A percentile compares a stretch with the other conserved stretches of the same genome.
These are phyloP conservation scores for Aureobasidium uvarum DNA, from an alignment of 2,329 filamentous ascomycete species.

Conservation along the genomic window DNA sequence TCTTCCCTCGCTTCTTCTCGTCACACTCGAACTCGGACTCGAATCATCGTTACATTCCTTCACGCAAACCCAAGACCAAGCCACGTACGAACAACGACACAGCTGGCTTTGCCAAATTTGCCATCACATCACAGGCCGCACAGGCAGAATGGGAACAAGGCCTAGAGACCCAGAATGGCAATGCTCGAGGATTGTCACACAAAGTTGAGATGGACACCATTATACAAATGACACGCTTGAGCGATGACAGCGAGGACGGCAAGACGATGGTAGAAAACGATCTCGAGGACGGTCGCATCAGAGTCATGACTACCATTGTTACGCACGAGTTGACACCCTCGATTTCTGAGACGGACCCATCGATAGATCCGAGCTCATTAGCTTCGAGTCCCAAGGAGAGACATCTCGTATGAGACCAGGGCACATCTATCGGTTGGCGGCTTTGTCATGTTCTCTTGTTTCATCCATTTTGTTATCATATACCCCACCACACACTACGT, in stretches of 20 bases:
- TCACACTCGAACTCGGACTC: conserved; percentile 4
- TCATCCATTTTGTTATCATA: neutral
- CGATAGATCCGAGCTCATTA: neutral
- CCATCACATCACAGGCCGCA: conserved; percentile 4
- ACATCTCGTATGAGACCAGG: conserved; percentile 3
- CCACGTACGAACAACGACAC: neutral
- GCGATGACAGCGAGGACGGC: neutral
- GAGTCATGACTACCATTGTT: conserved; percentile 12
- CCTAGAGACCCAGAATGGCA: conserved; percentile 46
- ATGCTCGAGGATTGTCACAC: conserved; percentile 33
- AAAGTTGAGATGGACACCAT: conserved; percentile 9
- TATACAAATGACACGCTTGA: neutral
- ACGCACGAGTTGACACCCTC: conserved; percentile 2
- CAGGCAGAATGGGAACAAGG: conserved; percentile 13
- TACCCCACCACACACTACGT: neutral
- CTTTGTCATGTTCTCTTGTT: neutral
- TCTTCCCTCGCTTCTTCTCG: conserved; percentile 39
- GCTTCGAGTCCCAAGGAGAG: neutral
- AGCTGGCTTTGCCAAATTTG: conserved; percentile 6
- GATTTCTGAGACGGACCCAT: neutral
- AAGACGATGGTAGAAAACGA: neutral
- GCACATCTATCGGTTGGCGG: neutral
- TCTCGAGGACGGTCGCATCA: conserved; percentile 3
- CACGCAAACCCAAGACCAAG: neutral
- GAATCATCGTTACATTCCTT: neutral